Conservation (phyloP, 371 early-diverging fungal species). For the Lichtheimia hyalospora region DNA sequence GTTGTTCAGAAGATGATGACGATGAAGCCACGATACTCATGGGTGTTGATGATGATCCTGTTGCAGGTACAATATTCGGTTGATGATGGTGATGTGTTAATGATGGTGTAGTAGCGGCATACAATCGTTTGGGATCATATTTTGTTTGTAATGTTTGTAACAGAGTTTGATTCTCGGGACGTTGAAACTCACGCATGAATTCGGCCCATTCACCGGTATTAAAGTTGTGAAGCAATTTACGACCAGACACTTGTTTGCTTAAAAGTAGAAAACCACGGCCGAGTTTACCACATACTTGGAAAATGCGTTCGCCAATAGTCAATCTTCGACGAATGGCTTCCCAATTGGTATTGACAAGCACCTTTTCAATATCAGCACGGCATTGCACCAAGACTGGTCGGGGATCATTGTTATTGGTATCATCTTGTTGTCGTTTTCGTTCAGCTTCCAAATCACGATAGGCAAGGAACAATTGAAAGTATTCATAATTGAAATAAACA, state of each 20-base stretch:
- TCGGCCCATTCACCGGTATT: slow-evolving; percentile 51
- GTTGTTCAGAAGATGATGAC: too few species aligned
- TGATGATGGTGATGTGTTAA: background rate
- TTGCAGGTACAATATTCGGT: background rate
- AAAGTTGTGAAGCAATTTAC: slow-evolving; percentile 51
- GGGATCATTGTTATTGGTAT: slow-evolving; percentile 21
- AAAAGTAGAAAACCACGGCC: slow-evolving; percentile 47
- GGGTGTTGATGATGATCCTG: too few species aligned
- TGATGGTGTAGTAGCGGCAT: slow-evolving; percentile 10
- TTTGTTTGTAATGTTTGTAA: slow-evolving; percentile 40
- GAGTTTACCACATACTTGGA: slow-evolving; percentile 35
- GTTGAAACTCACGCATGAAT: slow-evolving; percentile 46
- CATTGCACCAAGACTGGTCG: slow-evolving; percentile 41
- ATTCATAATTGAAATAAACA: slow-evolving; percentile 51
- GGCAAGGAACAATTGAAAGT: slow-evolving; percentile 46
- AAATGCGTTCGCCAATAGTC: slow-evolving; percentile 53
- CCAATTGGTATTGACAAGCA: slow-evolving; percentile 50
- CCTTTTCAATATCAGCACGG: slow-evolving; percentile 48
- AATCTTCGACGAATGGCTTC: slow-evolving; percentile 52
- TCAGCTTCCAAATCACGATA: slow-evolving; percentile 45
- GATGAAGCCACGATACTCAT: too few species aligned
- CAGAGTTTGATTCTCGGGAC: slow-evolving; percentile 33
- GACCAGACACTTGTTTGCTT: slow-evolving; percentile 50
- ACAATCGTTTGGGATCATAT: slow-evolving; percentile 37
- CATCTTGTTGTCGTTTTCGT: slow-evolving; percentile 23